phyloP scores from a whole-genome alignment of 2,329 filamentous ascomycete genomes.

The Pseudogymnoascus sp. region DNA sequence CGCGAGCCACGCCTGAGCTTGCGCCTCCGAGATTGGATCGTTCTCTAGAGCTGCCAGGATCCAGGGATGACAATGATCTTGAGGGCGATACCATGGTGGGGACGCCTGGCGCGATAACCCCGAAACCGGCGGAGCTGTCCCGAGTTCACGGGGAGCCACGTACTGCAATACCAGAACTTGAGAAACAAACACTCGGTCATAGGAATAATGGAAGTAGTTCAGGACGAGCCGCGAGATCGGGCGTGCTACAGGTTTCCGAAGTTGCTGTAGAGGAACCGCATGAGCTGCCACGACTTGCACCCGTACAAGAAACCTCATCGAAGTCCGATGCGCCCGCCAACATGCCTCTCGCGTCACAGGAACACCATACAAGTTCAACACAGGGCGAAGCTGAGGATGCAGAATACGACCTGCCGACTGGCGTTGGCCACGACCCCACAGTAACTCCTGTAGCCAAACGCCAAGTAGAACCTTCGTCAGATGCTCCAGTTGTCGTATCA shows the following conservation, averaged over 20 bases:
- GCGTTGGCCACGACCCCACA: neutral
- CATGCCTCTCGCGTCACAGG: neutral
- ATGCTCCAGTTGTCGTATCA: conserved; percentile 22
- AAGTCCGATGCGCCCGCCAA: neutral
- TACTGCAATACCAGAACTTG: neutral
- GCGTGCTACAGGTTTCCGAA: neutral
- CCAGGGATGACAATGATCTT: neutral
- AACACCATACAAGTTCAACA: conserved; percentile 23
- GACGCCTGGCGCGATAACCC: neutral
- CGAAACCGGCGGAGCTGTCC: neutral
- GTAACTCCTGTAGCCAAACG: neutral
- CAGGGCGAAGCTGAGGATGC: conserved; percentile 16
- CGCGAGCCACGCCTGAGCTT: neutral
- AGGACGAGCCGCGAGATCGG: neutral
- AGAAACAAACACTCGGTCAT: neutral
- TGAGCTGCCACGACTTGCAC: neutral
- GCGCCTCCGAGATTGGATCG: neutral
- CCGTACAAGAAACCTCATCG: neutral
- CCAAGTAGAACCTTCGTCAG: conserved; percentile 14
- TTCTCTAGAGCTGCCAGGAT: neutral
- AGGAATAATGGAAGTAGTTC: neutral
- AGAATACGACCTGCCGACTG: neutral
- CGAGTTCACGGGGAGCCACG: neutral
- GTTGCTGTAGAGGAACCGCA: neutral
- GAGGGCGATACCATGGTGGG: neutral